These are phyloP conservation scores for Ogataea nitratoaversa DNA, from an alignment of 805 yeast species.

Conservation along the genomic window DNA sequence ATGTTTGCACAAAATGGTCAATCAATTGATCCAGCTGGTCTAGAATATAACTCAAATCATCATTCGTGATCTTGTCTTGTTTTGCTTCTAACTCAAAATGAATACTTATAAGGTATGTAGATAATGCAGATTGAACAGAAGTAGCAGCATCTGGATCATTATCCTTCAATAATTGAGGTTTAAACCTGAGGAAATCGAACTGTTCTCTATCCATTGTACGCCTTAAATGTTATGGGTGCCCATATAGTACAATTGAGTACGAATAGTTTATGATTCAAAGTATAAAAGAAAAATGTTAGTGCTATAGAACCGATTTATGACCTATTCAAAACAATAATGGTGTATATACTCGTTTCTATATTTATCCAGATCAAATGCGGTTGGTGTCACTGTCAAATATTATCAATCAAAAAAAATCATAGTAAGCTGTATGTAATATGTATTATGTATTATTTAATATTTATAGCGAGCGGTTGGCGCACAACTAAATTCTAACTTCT, in stretches of 20 bases:
- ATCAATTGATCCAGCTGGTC: conserved; percentile 24
- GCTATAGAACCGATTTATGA: too few species aligned
- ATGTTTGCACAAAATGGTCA: conserved; percentile 17
- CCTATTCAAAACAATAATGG: too few species aligned
- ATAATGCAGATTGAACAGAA: conserved; percentile 11
- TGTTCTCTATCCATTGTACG: conserved; percentile 10
- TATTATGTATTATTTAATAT: too few species aligned
- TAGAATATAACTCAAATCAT: conserved; percentile 17
- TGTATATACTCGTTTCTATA: too few species aligned
- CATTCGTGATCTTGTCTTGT: conserved; percentile 8
- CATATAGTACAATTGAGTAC: neutral
- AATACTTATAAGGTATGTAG: conserved; percentile 16
- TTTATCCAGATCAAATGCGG: too few species aligned
- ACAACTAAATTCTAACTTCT: too few species aligned
- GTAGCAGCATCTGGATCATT: conserved; percentile 13
- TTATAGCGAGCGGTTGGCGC: too few species aligned
- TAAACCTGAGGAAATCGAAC: conserved; percentile 13
- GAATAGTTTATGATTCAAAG: neutral
- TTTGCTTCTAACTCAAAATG: conserved; percentile 8
- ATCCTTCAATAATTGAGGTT: conserved; percentile 11
- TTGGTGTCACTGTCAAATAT: too few species aligned
- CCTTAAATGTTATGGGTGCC: neutral
- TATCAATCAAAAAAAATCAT: too few species aligned
- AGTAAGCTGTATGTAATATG: too few species aligned
- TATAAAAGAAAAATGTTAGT: too few species aligned